A percentile compares a stretch with the other conserved stretches of the same genome.
These are phyloP conservation scores for Coemansia sp. DNA, from an alignment of 192 early-diverging fungal species.

Conservation along the genomic window DNA sequence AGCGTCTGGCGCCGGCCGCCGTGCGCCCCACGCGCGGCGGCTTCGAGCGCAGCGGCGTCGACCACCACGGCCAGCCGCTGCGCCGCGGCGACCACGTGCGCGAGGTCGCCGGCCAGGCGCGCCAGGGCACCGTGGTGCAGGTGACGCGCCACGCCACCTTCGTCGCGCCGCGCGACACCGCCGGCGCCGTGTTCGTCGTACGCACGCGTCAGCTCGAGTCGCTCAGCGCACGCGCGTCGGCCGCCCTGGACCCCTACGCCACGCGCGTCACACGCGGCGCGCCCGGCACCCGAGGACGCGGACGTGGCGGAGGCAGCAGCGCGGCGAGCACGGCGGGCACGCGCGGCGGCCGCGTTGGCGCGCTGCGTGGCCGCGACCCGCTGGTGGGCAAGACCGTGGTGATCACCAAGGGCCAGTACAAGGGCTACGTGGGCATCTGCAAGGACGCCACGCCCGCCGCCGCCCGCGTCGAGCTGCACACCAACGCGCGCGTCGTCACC, in stretches of 20 bases:
- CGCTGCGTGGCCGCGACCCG: constrained; percentile 48
- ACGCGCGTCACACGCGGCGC: constrained; percentile 30
- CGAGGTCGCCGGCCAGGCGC: constrained; percentile 63
- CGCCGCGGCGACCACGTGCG: constrained; percentile 69
- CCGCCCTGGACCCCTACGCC: constrained; percentile 39
- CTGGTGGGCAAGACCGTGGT: constrained; percentile 76
- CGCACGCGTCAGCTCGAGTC: constrained; percentile 63
- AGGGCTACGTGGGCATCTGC: constrained; percentile 96
- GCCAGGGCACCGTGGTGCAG: constrained; percentile 75
- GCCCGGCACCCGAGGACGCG: constrained; percentile 5
- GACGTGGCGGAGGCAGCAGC: constrained; percentile 38
- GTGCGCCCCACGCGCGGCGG: constrained; percentile 63
- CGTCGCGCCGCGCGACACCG: constrained; percentile 68
- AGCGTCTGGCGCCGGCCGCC: constrained; percentile 64
- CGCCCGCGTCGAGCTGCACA: constrained; percentile 91
- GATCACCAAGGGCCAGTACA: constrained; percentile 84
- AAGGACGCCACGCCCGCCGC: constrained; percentile 73
- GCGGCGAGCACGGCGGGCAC: too few relatives aligned
- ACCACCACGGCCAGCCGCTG: constrained; percentile 55
- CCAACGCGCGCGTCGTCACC: constrained; percentile 76
- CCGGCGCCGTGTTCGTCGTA: constrained; percentile 72
- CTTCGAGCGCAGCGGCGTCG: constrained; percentile 57
- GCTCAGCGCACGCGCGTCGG: constrained; percentile 20
- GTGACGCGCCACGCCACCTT: constrained; percentile 81
- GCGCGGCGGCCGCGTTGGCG: constrained; percentile 47